Evolutionary conservation across 306 rosid genomes (phyloP).

Genomic region (Trichosanthes cucumerina): DNA sequence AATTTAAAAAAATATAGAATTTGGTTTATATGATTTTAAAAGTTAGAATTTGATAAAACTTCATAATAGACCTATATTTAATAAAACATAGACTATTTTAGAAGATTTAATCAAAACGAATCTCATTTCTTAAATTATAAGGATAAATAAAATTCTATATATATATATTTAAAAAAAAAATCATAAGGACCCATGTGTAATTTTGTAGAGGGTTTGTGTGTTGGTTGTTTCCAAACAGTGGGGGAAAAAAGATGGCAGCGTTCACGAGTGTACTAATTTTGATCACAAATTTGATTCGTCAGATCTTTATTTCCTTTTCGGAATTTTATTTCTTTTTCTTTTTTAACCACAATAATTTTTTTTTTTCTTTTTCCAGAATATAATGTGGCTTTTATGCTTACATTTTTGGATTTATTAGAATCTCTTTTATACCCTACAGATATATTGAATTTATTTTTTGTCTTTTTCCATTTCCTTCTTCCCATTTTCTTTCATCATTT

Average conservation of each 20-base stretch:
- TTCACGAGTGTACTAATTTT: conserved; percentile 3
- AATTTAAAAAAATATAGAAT: too few relatives aligned
- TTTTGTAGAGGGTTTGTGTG: not conserved
- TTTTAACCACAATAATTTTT: not conserved
- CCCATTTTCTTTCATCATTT: too few relatives aligned
- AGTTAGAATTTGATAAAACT: too few relatives aligned
- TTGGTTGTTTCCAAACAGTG: not conserved
- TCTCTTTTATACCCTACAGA: not conserved
- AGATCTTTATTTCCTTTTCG: not conserved
- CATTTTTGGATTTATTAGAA: not conserved
- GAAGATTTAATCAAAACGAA: too few relatives aligned
- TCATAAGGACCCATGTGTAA: too few relatives aligned
- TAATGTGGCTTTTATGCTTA: not conserved
- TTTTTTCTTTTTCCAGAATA: not conserved
- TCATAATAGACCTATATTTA: too few relatives aligned
- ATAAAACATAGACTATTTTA: too few relatives aligned
- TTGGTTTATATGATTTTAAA: too few relatives aligned
- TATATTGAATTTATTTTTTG: not conserved
- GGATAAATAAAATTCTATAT: too few relatives aligned
- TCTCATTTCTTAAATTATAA: too few relatives aligned
- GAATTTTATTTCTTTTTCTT: not conserved
- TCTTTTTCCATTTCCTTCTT: not conserved
- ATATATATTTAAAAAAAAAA: too few relatives aligned
- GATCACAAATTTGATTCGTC: not conserved
- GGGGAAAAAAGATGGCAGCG: not conserved